phyloP scores from a whole-genome alignment of 768 basidiomycete species.

The Lenzites betulinus region DNA sequence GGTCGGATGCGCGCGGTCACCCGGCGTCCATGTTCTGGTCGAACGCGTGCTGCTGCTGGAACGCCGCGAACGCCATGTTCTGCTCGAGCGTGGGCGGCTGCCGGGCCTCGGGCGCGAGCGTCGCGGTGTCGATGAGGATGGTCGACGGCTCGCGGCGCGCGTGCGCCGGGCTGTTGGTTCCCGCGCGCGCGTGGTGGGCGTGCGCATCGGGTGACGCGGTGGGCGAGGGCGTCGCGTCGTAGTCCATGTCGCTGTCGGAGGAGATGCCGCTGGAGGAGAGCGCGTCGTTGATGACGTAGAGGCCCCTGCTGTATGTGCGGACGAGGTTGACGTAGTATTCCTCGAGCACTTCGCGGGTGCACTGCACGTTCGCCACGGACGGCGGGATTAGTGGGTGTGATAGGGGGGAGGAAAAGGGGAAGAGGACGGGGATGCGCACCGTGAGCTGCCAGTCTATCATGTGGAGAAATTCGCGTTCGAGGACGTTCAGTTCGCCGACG shows the following conservation, averaged over 20 bases:
- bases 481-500: conserved; percentile 85
- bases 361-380: conserved; percentile 48
- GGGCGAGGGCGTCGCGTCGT: conserved; percentile 45
- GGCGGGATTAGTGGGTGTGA: background rate
- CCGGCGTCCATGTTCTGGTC: conserved; percentile 9
- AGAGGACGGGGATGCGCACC: conserved; percentile 53
- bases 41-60: conserved; percentile 34
- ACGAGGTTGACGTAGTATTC: conserved; percentile 95
- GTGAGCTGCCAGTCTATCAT: conserved; percentile 94
- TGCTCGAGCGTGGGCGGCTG: conserved; percentile 77
- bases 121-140: conserved; percentile 40
- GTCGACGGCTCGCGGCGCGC: conserved; percentile 36
- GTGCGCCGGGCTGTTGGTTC: conserved; percentile 10
- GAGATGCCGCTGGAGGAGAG: conserved; percentile 30
- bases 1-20: background rate
- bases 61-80: conserved; percentile 79
- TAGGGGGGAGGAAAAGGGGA: conserved; percentile 31
- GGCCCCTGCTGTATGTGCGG: conserved; percentile 72
- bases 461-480: conserved; percentile 91
- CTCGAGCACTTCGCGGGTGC: conserved; percentile 87
- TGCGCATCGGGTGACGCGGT: conserved; percentile 28
- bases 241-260: conserved; percentile 59
- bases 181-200: conserved; percentile 9
- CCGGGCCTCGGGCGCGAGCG: conserved; percentile 43
- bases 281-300: conserved; percentile 53